A percentile compares a stretch with the other conserved stretches of the same genome.
phyloP scores from a whole-genome alignment of 1,284 basidiomycete genomes.

The Omphalotus olearius region DNA sequence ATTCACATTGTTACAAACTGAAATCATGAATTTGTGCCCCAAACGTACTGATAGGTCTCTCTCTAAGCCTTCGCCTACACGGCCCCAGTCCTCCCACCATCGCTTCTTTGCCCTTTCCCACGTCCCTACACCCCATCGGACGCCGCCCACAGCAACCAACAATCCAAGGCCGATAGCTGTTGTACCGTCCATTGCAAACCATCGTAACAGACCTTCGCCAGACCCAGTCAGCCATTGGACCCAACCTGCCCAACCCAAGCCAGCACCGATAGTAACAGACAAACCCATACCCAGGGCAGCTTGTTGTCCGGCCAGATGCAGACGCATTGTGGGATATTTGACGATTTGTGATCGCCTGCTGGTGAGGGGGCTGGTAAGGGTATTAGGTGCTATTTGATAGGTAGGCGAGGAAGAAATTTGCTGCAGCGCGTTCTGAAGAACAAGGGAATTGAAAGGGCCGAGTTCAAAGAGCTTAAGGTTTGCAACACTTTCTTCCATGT shows the following conservation, averaged over 20 bases:
- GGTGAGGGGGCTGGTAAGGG: constrained; percentile 54
- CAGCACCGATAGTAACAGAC: constrained; percentile 39
- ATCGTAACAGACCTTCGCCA: constrained; percentile 34
- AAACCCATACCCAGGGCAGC: constrained; percentile 51
- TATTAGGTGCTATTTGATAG: constrained; percentile 43
- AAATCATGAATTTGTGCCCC: too few relatives aligned
- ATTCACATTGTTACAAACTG: too few relatives aligned
- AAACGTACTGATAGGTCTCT: constrained; percentile 56
- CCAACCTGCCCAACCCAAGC: constrained; percentile 49
- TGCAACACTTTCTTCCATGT: background rate
- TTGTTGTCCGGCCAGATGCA: constrained; percentile 68
- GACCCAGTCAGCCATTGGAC: constrained; percentile 41
- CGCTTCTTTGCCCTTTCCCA: constrained; percentile 70
- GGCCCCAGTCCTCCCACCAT: constrained; percentile 73
- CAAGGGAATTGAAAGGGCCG: constrained; percentile 49
- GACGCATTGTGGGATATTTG: constrained; percentile 49
- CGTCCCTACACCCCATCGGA: constrained; percentile 64
- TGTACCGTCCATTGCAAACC: constrained; percentile 42
- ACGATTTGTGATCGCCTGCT: constrained; percentile 57
- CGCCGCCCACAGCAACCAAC: constrained; percentile 45
- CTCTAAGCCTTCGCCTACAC: constrained; percentile 67
- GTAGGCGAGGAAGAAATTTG: constrained; percentile 49
- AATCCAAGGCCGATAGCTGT: constrained; percentile 63
- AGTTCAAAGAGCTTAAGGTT: constrained; percentile 30
- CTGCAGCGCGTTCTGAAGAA: constrained; percentile 65